Evolutionary conservation across 2,329 filamentous ascomycete genomes (phyloP), one percentile per base, ranked within the genome.

Genomic region (Aspergillus sp.): DNA sequence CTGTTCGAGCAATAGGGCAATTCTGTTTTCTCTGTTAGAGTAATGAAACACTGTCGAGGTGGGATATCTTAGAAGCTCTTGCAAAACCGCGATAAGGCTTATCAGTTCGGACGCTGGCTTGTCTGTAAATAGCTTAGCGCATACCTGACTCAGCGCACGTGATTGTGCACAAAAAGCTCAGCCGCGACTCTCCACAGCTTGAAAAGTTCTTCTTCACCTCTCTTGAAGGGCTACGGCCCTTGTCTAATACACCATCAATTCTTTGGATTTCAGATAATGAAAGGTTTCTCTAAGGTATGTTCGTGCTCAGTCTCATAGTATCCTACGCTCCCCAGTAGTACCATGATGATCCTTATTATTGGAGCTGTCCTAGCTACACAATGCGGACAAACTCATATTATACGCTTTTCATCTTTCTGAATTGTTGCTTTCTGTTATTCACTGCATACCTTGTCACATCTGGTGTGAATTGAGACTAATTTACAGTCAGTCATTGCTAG

Each of bases 341-440:
- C 48, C 50, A 72, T 80, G 81, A 83, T 83, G 80, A 83, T 59
- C 60, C 64, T 63, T 66, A 22, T 74, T 85, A 87, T 87, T 88
- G 84, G 84, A 88, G 84, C 84, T 87, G 83, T 88, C 84, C 82
- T 79, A 79, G 74, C 67, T 66, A 64, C 51, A 67, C 60, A 71
- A 63, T 84, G 82, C 75, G 78, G 83, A 86, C 74, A 71, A 66
- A 76, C 73, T 70, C 75, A 72, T 69, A 72, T 69, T 68, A 78
- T 83, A 83, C 80, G 80, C 60, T 61, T 62, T 62, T 60, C 52
- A 55, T 59, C 47, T 58, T 50, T 58, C 60, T 61, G 60, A 65
- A 56, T 48, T 15, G 19, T 44, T 35, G 51, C 23, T 53, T 39
- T 42, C 15, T 44, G 15, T 35, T 17, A 13, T 50, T 43, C 32